Evolutionary conservation across 495 filamentous ascomycete genomes (phyloP), one percentile per base, ranked within the genome.

Genomic region (Hyaloscypha variabilis): DNA sequence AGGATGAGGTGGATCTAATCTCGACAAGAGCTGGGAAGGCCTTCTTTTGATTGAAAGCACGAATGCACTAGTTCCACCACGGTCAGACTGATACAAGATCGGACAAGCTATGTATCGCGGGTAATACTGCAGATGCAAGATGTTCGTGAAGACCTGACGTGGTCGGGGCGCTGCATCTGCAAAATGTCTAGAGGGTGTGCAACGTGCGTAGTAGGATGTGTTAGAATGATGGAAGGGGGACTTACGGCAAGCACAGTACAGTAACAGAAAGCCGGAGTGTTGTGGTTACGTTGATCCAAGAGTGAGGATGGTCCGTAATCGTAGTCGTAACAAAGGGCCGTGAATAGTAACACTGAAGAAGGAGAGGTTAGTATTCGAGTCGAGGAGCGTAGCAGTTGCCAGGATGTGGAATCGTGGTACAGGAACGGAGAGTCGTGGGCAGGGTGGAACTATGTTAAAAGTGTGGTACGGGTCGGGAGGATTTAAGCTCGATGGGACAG

Each of bases 91-190:
- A 67, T 63, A 66, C 63, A 66, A 60, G 60, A 66, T 63, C 34
- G 58, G 69, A 54, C 58, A 59, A 65, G 63, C 56, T 34, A 65
- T 61, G 51, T 60, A 65, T 50, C 58, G 66, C 58, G 68, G 66
- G 69, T 71, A 66, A 71, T 71, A 71, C 69, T 29, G 59, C 69
- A 71, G 69, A 36, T 62, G 61, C 66, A 56, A 68, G 60, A 60
- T 34, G 58, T 61, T 60, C 34, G 69, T 68, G 69, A 64, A 11
- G 17, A 13, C 58, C 49, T 65, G 59, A 71, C 65, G 59, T 65
- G 63, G 63, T 63, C 66, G 58, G 62, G 30, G 55, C 61, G 60
- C 60, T 58, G 65, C 63, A 71, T 63, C 23, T 56, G 62, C 52
- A 30, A 60, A 63, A 49, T 61, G 24, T 46, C 8, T 25, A 34